Percentiles rank a stretch among this genome's conserved stretches.
Conservation (phyloP, 371 early-diverging fungal species). For the Lichtheimia ornata region DNA sequence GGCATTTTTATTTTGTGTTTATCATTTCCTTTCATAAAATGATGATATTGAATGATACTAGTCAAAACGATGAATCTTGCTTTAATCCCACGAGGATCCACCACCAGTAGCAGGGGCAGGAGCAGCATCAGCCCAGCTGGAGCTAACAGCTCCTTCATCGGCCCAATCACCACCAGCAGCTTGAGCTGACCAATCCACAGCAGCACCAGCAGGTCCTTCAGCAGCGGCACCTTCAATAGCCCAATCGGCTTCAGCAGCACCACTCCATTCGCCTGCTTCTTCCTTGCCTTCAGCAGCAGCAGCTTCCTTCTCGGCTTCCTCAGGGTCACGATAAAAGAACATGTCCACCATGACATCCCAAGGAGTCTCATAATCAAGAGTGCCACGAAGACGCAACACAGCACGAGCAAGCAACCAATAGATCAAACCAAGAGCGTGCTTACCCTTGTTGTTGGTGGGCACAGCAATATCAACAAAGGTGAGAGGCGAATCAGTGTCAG, state of each 20-base stretch:
- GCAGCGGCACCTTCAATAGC: constrained; percentile 15
- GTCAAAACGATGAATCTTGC: too few relatives aligned
- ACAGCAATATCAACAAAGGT: constrained; percentile 98
- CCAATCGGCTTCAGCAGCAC: constrained; percentile 7
- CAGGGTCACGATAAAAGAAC: constrained; percentile 97
- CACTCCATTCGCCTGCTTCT: constrained; percentile 18
- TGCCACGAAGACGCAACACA: constrained; percentile 97
- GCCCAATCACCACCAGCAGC: constrained; percentile 34
- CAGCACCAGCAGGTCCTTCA: constrained; percentile 16
- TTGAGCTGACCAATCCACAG: constrained; percentile 33
- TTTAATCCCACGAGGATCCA: constrained; percentile 31
- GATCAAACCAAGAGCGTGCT: constrained; percentile 97
- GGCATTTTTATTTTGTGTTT: too few relatives aligned
- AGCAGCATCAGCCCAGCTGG: constrained; percentile 23
- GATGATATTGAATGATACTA: too few relatives aligned
- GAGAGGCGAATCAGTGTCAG: constrained; percentile 97
- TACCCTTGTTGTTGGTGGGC: constrained; percentile 99
- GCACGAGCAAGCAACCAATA: constrained; percentile 98
- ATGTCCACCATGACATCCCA: constrained; percentile 98
- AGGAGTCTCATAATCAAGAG: constrained; percentile 76
- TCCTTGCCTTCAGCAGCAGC: constrained; percentile 24
- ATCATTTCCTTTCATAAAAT: too few relatives aligned
- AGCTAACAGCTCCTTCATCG: constrained; percentile 21
- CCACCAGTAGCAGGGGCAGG: constrained; percentile 14
- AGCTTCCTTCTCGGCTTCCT: constrained; percentile 83